These are phyloP conservation scores for Xylaria acuta DNA, from an alignment of 495 filamentous ascomycete species.

Conservation along the genomic window DNA sequence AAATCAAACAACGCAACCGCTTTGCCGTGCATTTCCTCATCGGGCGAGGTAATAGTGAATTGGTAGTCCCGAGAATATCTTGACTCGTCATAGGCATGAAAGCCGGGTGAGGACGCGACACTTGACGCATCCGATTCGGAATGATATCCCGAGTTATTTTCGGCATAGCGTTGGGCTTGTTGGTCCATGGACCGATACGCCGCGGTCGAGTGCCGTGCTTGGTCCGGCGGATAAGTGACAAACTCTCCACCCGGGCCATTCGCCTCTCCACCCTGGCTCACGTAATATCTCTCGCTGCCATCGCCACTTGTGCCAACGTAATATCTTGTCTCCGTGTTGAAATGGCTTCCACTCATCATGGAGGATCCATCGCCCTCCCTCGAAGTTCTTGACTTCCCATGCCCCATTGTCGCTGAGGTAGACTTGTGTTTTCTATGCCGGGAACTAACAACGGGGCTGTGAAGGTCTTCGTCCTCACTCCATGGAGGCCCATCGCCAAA, in stretches of 20 bases:
- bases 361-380: conserved; percentile 49
- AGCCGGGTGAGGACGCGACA: conserved; percentile 57
- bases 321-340: conserved; percentile 64
- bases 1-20: conserved; percentile 97
- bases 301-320: conserved; percentile 73
- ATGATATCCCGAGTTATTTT: conserved; percentile 56
- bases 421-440: conserved; percentile 87
- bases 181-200: conserved; percentile 51
- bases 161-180: conserved; percentile 63
- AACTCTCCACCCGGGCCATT: conserved; percentile 80
- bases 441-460: conserved; percentile 82
- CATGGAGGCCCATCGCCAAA: conserved; percentile 95
- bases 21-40: conserved; percentile 97
- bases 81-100: conserved; percentile 61
- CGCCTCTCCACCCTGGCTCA: conserved; percentile 70
- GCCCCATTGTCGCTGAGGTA: conserved; percentile 55
- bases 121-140: conserved; percentile 69
- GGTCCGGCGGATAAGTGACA: conserved; percentile 75
- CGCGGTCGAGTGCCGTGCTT: conserved; percentile 61
- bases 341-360: conserved; percentile 50
- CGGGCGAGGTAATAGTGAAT: conserved; percentile 92
- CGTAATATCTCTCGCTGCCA: conserved; percentile 79
- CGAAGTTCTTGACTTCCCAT: conserved; percentile 48
- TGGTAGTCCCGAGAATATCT: conserved; percentile 89
- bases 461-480: conserved; percentile 94